phyloP scores from a whole-genome alignment of 179 eudicot species.

The Dionaea muscipula region DNA sequence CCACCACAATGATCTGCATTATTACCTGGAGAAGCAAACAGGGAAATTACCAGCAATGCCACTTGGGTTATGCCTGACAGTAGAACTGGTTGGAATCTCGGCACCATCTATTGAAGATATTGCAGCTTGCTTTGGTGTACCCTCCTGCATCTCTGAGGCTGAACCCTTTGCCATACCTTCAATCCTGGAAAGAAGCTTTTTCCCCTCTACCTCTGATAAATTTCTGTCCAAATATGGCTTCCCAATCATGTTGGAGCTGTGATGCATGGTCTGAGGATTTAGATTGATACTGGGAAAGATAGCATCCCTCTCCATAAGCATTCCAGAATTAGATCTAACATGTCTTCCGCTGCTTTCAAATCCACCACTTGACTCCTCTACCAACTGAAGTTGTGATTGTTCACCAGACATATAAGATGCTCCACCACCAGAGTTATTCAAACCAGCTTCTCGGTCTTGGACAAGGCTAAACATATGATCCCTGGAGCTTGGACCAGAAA shows the following conservation, averaged over 20 bases:
- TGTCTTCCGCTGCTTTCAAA: conserved; percentile 33
- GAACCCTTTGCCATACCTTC: conserved; percentile 29
- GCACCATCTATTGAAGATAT: conserved; percentile 26
- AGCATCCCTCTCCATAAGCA: conserved; percentile 27
- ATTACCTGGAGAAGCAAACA: not conserved
- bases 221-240: conserved; percentile 23
- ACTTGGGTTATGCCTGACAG: conserved; percentile 36
- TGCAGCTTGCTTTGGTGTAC: conserved; percentile 29
- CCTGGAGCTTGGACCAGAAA: conserved; percentile 31
- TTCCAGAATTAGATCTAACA: conserved; percentile 36
- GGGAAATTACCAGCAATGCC: conserved; percentile 44
- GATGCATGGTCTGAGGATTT: conserved; percentile 29
- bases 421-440: conserved; percentile 23
- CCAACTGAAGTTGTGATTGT: conserved; percentile 24
- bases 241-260: conserved; percentile 21
- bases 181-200: conserved; percentile 20
- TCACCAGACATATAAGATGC: conserved; percentile 42
- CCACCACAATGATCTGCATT: conserved; percentile 3
- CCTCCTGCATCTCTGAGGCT: conserved; percentile 31
- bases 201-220: conserved; percentile 26
- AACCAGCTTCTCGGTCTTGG: conserved; percentile 31
- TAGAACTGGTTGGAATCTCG: conserved; percentile 31
- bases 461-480: conserved; percentile 31
- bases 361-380: conserved; percentile 26
- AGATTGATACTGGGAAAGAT: conserved; percentile 25